Base-by-base conservation (phyloP, 1,284 basidiomycete species). In the Amylostereum areolatum region DNA sequence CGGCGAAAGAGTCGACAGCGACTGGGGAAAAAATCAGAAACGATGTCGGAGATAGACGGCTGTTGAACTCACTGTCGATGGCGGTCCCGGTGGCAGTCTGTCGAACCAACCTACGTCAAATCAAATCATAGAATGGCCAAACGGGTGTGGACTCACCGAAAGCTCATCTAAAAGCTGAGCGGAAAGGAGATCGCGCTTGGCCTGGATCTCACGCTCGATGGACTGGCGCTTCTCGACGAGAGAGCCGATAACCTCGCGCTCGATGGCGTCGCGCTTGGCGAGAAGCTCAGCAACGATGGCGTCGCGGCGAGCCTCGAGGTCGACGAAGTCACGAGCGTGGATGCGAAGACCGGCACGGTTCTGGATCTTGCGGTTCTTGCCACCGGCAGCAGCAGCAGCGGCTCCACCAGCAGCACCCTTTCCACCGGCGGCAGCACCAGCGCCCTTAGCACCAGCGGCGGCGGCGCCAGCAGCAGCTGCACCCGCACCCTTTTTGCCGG, bases 141-240 rank as follows among this genome's bases (percentile, higher is more conserved):
- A n/a, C n/a, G n/a, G n/a, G n/a, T n/a, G n/a, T n/a, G n/a, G n/a
- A n/a, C n/a, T n/a, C n/a, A n/a, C n/a, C n/a, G 10, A 25, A 27
- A 47, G 46, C 46, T 47, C 46, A 28, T 47, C 46, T 9, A 47
- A 29, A 28, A 47, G 25, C 35, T 39, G 35, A 29, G 46, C 46
- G 29, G 46, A 11, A 28, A 47, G 36, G 6, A 40, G 25, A 27
- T 47, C 36, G 9, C 46, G 35, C 46, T 47, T 47, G 27, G 39
- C 36, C 9, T 3, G 11, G 46, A 47, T 47, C 35, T 37, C 39
- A 11, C 12, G 35, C 8, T 47, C 29, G 11, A 47, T 8, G 12
- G 18, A 7, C 3, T 37, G 9, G 24, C 46, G 35, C 46, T 47
- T 47, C 18, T 11, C 36, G 7, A 47, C 12, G 27, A 47, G 32